Evolutionary conservation across 1,284 basidiomycete genomes (phyloP), one percentile per base, ranked within the genome.

Genomic region (Trichosporon sp.): DNA sequence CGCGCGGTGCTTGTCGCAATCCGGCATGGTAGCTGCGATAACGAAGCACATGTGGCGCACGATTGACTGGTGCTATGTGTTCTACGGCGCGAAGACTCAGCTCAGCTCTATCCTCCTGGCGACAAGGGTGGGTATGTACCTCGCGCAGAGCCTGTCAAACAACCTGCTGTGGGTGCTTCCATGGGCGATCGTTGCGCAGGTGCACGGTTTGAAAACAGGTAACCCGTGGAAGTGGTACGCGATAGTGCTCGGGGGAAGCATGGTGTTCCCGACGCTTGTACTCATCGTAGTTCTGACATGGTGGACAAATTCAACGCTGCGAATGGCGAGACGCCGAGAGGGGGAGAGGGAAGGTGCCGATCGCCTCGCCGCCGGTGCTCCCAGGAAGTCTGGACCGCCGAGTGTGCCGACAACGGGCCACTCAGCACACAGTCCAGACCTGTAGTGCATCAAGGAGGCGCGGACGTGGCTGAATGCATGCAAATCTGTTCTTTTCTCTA

Each of bases 391-490:
- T 46, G 43, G 43, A 16, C 16, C 51, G 51, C 51, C 51, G 51
- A 54, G 21, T 26, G 51, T 26, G 14, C 51, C 51, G 51, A 54
- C 21, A 8, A 8, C n/a, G 21, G 8, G 21, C 21, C 51, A 16
- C 51, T 54, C 51, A 26, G 19, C 21, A 54, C 19, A 26, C 51
- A 6, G 6, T 8, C 10, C 1, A 19, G 19, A 48, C n/a, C 8
- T 54, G 19, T 16, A 10, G 19, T 54, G 51, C 21, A 54, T 5
- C 26, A 26, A 54, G 51, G 51, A 26, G 51, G 51, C 51, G 51
- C 51, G n/a, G 38, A 19, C 51, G 51, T 54, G 51, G 51, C 51
- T 54, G 51, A 54, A 54, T 54, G 51, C 51, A 54, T 26, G 19
- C 51, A 54, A 26, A 54, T 54, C 51, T 54, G 51, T 8, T 26